Conservation (phyloP, 208 protist species). For the Acanthamoeba culbertsoni region DNA sequence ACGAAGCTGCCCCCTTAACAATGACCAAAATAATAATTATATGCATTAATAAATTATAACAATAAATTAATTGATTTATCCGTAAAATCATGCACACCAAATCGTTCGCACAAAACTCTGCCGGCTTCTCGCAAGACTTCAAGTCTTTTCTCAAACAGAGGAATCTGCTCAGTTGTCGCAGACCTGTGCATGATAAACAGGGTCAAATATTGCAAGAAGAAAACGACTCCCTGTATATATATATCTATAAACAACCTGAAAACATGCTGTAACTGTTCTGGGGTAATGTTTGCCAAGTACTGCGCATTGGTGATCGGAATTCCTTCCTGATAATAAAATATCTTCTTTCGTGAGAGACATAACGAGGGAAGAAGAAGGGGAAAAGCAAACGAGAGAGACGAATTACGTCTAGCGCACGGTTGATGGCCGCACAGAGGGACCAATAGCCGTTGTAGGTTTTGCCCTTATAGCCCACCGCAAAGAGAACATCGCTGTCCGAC, state of each 20-base stretch:
- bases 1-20: background rate
- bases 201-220: too few relatives aligned
- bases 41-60: too few relatives aligned
- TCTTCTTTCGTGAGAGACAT: background rate
- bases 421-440: constrained; percentile 71
- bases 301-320: constrained; percentile 29
- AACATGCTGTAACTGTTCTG: constrained; percentile 27
- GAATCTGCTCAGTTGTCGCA: constrained; percentile 33
- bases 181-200: too few relatives aligned
- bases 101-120: constrained; percentile 24
- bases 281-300: constrained; percentile 37
- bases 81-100: constrained; percentile 29
- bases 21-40: too few relatives aligned
- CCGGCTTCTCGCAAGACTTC: constrained; percentile 67
- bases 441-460: constrained; percentile 71
- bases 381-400: constrained; percentile 53
- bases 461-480: constrained; percentile 39
- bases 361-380: background rate
- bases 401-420: constrained; percentile 69
- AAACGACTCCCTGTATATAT: too few relatives aligned
- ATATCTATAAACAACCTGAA: too few relatives aligned
- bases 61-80: too few relatives aligned
- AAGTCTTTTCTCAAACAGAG: constrained; percentile 56
- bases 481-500: constrained; percentile 57
- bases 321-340: background rate